Base-by-base conservation (phyloP, 1,139 yeast species). In the Candida sanyaensis region DNA sequence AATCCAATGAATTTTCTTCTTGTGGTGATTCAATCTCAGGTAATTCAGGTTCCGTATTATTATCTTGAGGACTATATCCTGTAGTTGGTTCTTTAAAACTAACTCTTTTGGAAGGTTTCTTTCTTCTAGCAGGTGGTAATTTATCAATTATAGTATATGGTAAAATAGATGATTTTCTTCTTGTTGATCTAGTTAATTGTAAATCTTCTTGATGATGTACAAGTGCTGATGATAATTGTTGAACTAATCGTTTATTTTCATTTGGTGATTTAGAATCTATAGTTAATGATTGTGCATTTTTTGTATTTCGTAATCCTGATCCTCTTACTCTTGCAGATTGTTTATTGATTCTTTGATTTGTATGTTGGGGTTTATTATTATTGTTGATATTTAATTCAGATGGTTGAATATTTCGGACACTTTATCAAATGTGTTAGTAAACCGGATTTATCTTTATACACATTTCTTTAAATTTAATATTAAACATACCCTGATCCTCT, bases 401-500 rank as follows among this genome's bases (percentile, higher is more conserved):
- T 11, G 44, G 24, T 43, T 37, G 49, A 21, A 58, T 50, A 46
- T 49, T 45, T 28, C 62, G 48, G 13, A 30, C 21, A 7, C 49
- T 46, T 6, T 26, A 26, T 26, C 28, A 26, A 17, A 2, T 17
- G 21, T 26, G 28, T 26, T 26, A 26, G 28, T 26, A n/a, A n/a
- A n/a, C n/a, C n/a, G n/a, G n/a, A n/a, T n/a, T n/a, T n/a, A n/a
- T n/a, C n/a, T n/a, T n/a, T n/a, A n/a, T n/a, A n/a, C n/a, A n/a
- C n/a, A n/a, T n/a, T n/a, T n/a, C n/a, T n/a, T n/a, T n/a, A n/a
- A n/a, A n/a, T n/a, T n/a, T n/a, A n/a, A n/a, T n/a, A n/a, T n/a
- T n/a, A n/a, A 28, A 69, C 77, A 52, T 71, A 72, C 77, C 72
- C 76, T 32, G 78, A 68, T 6, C 79, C 79, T 45, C 78, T 61